Percentiles rank a stretch among this genome's conserved stretches.
phyloP scores from a whole-genome alignment of 306 rosid genomes.

The Alnus rubra region DNA sequence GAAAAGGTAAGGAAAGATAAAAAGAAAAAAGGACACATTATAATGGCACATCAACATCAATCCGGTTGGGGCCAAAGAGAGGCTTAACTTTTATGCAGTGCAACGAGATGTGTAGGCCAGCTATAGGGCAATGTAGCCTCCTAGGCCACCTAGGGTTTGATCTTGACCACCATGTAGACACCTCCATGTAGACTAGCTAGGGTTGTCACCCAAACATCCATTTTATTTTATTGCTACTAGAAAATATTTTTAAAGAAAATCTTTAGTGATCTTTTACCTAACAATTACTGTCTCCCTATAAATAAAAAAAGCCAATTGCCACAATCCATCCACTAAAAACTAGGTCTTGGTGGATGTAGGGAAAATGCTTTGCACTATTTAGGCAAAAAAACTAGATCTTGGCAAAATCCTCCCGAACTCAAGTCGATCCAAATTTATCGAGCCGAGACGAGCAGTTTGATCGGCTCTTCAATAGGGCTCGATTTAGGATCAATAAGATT shows the following conservation, averaged over 20 bases:
- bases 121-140: constrained; percentile 5
- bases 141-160: background rate
- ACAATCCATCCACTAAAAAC: no score
- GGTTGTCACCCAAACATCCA: background rate
- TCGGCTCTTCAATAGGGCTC: no score
- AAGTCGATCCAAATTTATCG: no score
- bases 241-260: background rate
- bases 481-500: no score
- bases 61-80: constrained; percentile 1
- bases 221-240: background rate
- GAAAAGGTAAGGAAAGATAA: background rate
- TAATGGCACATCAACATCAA: constrained; percentile 6
- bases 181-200: background rate
- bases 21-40: no score
- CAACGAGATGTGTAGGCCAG: background rate
- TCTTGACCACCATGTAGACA: background rate
- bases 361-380: no score
- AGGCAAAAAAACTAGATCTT: no score
- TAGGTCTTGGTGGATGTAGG: no score
- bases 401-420: no score
- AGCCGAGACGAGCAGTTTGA: no score
- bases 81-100: background rate
- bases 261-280: background rate
- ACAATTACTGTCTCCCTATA: background rate
- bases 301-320: no score